Evolutionary conservation across 2,329 filamentous ascomycete species (phyloP).

Genomic region (Neofusicoccum ribis): DNA sequence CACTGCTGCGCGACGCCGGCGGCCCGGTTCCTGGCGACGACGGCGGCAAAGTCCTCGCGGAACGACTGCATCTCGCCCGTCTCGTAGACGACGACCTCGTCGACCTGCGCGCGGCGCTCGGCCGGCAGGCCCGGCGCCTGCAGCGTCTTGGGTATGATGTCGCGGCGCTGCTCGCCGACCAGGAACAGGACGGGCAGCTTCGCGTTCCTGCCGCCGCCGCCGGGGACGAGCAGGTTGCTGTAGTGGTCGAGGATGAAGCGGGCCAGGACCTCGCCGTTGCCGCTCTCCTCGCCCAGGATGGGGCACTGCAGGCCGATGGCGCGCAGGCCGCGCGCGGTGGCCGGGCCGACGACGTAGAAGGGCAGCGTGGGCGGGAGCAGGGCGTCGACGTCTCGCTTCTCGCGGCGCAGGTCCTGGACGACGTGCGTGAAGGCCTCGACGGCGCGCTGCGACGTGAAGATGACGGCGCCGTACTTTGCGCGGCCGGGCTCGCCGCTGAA

Average conservation of each 20-base stretch:
- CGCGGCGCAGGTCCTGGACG: slow-evolving; percentile 55
- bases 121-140: slow-evolving; percentile 57
- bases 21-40: slow-evolving; percentile 50
- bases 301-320: slow-evolving; percentile 53
- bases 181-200: slow-evolving; percentile 76
- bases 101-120: slow-evolving; percentile 62
- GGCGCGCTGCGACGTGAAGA: slow-evolving; percentile 82
- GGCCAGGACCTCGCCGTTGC: slow-evolving; percentile 80
- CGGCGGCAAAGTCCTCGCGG: slow-evolving; percentile 60
- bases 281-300: slow-evolving; percentile 77
- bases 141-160: slow-evolving; percentile 83
- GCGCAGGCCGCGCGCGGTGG: slow-evolving; percentile 72
- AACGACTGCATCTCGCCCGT: slow-evolving; percentile 83
- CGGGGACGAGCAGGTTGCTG: slow-evolving; percentile 39
- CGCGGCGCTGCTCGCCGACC: slow-evolving; percentile 84
- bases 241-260: slow-evolving; percentile 80
- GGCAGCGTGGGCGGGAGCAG: slow-evolving; percentile 51
- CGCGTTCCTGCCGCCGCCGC: slow-evolving; percentile 26
- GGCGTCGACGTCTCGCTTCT: slow-evolving; percentile 28
- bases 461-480: slow-evolving; percentile 68
- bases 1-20: slow-evolving; percentile 54
- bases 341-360: slow-evolving; percentile 80
- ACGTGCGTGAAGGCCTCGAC: slow-evolving; percentile 74
- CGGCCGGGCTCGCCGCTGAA: slow-evolving; percentile 33
- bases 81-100: slow-evolving; percentile 83